These are phyloP conservation scores for Quercus alba DNA, from an alignment of 306 rosid species.

Conservation along the genomic window DNA sequence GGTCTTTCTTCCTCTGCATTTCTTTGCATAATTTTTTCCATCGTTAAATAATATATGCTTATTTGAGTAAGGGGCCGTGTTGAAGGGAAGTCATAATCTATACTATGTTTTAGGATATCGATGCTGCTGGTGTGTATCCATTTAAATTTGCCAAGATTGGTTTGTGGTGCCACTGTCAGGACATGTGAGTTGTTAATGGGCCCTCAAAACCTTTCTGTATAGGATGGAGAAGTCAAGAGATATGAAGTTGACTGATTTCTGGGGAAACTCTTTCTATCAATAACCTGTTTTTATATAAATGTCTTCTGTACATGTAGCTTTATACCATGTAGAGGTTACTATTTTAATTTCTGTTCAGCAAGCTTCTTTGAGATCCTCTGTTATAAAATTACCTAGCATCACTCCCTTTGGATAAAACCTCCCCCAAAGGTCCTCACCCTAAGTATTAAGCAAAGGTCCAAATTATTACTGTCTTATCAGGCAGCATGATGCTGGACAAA, in stretches of 20 bases:
- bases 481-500: too few relatives aligned
- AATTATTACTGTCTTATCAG: too few relatives aligned
- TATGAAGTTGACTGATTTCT: background rate
- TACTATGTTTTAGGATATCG: background rate
- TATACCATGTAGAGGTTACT: background rate
- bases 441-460: too few relatives aligned
- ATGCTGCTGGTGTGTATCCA: background rate
- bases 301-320: background rate
- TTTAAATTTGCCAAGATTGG: too few relatives aligned
- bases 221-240: background rate
- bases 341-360: too few relatives aligned
- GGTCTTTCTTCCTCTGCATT: background rate
- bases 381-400: too few relatives aligned
- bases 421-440: too few relatives aligned
- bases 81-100: background rate
- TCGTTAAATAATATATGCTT: background rate
- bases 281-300: background rate
- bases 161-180: background rate
- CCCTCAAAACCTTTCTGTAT: background rate
- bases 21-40: background rate
- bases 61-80: background rate
- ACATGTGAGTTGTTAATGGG: background rate
- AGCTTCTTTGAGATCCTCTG: too few relatives aligned
- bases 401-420: too few relatives aligned
- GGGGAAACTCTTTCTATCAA: background rate